A percentile compares a stretch with the other conserved stretches of the same genome.
Evolutionary conservation across 2,329 filamentous ascomycete species (phyloP).

Genomic region (Aspergillus udagawae): DNA sequence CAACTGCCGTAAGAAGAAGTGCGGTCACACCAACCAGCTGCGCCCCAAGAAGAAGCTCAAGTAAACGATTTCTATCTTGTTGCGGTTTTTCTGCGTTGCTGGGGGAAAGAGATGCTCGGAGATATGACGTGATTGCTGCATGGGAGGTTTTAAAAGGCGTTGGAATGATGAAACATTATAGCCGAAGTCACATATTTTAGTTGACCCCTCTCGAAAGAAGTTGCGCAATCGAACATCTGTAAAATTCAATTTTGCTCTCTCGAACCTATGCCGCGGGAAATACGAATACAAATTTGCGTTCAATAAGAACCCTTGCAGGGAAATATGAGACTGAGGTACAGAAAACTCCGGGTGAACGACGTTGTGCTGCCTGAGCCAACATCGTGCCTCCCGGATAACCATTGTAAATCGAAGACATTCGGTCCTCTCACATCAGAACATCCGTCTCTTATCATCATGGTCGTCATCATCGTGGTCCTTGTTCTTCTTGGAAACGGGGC

Average conservation of each 20-base stretch:
- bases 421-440: conserved; percentile 21
- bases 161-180: conserved; percentile 38
- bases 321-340: neutral
- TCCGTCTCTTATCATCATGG: conserved; percentile 26
- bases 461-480: conserved; percentile 31
- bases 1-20: conserved; percentile 99
- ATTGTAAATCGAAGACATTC: neutral
- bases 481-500: conserved; percentile 51
- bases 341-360: neutral
- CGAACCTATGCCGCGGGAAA: conserved; percentile 3
- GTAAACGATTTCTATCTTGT: conserved; percentile 49
- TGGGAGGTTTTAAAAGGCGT: conserved; percentile 36
- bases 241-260: conserved; percentile 26
- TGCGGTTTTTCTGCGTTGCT: conserved; percentile 47
- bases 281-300: conserved; percentile 10
- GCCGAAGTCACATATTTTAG: conserved; percentile 35
- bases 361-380: conserved; percentile 20
- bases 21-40: conserved; percentile 99
- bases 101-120: conserved; percentile 28
- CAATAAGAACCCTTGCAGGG: neutral
- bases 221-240: conserved; percentile 35
- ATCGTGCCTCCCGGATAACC: conserved; percentile 1
- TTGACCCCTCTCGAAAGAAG: conserved; percentile 32
- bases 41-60: conserved; percentile 99
- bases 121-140: conserved; percentile 32